Percentiles rank a stretch among this genome's conserved stretches.
phyloP scores from a whole-genome alignment of 805 yeast species.

The Wickerhamomyces bisporus region DNA sequence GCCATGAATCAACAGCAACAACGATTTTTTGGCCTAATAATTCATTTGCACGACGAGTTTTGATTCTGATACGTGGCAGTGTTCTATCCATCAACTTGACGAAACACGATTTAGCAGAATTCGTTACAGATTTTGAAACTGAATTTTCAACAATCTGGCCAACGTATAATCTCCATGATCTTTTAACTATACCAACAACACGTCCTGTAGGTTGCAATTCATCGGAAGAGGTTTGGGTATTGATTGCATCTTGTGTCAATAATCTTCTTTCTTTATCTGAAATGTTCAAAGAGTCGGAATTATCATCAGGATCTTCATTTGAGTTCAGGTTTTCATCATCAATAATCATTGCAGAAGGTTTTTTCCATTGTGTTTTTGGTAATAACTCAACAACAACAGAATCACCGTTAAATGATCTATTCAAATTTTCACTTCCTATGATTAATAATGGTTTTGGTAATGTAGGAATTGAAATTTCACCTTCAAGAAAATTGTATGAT shows the following conservation, averaged over 20 bases:
- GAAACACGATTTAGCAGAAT: constrained; percentile 72
- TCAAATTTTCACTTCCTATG: constrained; percentile 77
- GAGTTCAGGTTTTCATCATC: constrained; percentile 38
- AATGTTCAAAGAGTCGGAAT: constrained; percentile 29
- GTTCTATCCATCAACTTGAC: constrained; percentile 86
- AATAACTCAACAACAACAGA: constrained; percentile 84
- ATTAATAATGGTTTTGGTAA: constrained; percentile 79
- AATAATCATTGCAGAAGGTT: constrained; percentile 71
- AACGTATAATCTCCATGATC: constrained; percentile 95
- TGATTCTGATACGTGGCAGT: constrained; percentile 80
- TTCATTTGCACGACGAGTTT: constrained; percentile 80
- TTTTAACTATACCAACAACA: constrained; percentile 79
- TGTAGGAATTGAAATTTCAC: constrained; percentile 64
- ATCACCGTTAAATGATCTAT: constrained; percentile 91
- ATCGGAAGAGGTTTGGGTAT: constrained; percentile 42
- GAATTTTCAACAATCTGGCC: constrained; percentile 86
- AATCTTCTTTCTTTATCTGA: constrained; percentile 68
- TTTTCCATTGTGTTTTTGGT: constrained; percentile 83
- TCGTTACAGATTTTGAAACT: constrained; percentile 51
- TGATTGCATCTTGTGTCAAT: constrained; percentile 72
- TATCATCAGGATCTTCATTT: constrained; percentile 38
- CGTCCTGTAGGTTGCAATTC: constrained; percentile 86
- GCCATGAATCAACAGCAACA: constrained; percentile 91
- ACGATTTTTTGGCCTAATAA: constrained; percentile 88
- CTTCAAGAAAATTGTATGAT: constrained; percentile 85